Conservation (phyloP, 768 basidiomycete species). For the Flagelloscypha sp. region DNA sequence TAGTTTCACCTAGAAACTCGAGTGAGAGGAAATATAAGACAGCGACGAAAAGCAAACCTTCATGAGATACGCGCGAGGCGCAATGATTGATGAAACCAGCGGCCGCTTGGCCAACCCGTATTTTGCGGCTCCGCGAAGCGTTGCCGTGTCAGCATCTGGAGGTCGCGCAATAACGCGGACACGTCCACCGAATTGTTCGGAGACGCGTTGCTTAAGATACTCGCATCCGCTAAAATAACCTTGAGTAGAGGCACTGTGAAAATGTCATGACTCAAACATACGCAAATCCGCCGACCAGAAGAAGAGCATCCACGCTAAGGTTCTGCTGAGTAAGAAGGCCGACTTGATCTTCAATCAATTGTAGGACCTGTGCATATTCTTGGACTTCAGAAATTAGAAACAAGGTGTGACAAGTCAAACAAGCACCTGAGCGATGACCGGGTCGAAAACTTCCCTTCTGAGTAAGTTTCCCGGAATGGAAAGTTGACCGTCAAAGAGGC, state of each 20-base stretch:
- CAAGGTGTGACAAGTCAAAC: slow-evolving; percentile 7
- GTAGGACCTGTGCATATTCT: slow-evolving; percentile 47
- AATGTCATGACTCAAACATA: too few relatives aligned
- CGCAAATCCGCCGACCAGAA: slow-evolving; percentile 87
- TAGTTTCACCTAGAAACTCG: slow-evolving; percentile 59
- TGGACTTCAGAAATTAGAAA: slow-evolving; percentile 7
- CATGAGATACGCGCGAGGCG: slow-evolving; percentile 81
- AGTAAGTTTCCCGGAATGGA: slow-evolving; percentile 74
- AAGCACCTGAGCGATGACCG: slow-evolving; percentile 69
- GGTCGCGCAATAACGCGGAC: slow-evolving; percentile 77
- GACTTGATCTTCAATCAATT: slow-evolving; percentile 71
- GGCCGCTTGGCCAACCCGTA: slow-evolving; percentile 73
- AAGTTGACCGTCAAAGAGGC: slow-evolving; percentile 75
- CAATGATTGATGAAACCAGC: slow-evolving; percentile 76
- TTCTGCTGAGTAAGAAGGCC: slow-evolving; percentile 54
- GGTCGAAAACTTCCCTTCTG: slow-evolving; percentile 81
- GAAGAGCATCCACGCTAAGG: slow-evolving; percentile 80
- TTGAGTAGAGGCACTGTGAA: too few relatives aligned
- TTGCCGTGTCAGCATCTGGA: slow-evolving; percentile 82
- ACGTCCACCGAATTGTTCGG: slow-evolving; percentile 59
- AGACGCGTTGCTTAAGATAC: slow-evolving; percentile 70
- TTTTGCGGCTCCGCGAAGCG: slow-evolving; percentile 78
- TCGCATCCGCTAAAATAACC: too few relatives aligned
- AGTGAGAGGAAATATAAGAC: not conserved
- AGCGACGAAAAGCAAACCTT: slow-evolving; percentile 38